Evolutionary conservation across 2,329 filamentous ascomycete genomes (phyloP), one percentile per base, ranked within the genome.

Genomic region (Dendryphion nanum): DNA sequence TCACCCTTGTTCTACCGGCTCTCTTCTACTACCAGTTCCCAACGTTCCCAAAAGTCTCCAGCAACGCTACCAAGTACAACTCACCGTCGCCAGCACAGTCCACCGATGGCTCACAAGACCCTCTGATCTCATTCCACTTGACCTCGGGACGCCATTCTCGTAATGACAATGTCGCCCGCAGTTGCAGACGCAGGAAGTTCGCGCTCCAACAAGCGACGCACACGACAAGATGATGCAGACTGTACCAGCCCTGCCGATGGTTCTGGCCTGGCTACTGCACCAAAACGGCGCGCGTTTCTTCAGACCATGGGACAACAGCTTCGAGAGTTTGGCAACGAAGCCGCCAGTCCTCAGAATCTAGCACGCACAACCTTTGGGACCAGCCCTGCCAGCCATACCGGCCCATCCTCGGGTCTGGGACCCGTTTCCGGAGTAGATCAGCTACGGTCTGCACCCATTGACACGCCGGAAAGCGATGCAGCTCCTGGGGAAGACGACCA

Each of bases 231-330:
- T 37, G 41, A 47, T 10, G 23, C 10, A 26, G 10, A n/a, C 3
- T 30, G 12, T 30, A 13, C 29, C 10, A 16, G n/a, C n/a, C n/a
- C n/a, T n/a, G n/a, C n/a, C n/a, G n/a, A n/a, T n/a, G n/a, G n/a
- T n/a, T n/a, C n/a, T n/a, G 23, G 4, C 12, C 33, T 19, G 42
- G 41, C n/a, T 16, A 38, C 29, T n/a, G 37, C 42, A 2, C 45
- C 43, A 23, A 55, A 55, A 33, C 41, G 53, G 7, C 47, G 51
- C 23, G 50, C 50, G 4, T 56, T 52, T 29, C 43, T 56, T 2
- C 51, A 51, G 24, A 56, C 53, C 12, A 56, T 56, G 53, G 50
- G 51, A 20, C 53, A 51, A 15, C 51, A 56, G 32, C 47, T 56
- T 16, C 48, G 53, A 7, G 53, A 56, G 21, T 53, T 55, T 32